phyloP scores from a whole-genome alignment of 495 filamentous ascomycete genomes.

The Penicillium macrosclerotiorum region DNA sequence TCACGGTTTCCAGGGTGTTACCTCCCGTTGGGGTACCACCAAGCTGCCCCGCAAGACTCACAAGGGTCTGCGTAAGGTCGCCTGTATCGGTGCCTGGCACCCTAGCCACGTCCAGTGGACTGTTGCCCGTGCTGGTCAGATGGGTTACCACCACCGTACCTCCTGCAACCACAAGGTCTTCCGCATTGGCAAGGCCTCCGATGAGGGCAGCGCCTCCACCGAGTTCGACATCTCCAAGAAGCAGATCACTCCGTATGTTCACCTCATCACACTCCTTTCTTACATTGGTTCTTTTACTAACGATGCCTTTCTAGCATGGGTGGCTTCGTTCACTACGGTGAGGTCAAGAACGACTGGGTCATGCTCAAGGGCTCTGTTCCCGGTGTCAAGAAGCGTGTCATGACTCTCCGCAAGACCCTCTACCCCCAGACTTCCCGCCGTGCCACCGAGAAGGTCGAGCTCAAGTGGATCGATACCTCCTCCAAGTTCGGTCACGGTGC shows the following conservation, averaged over 20 bases:
- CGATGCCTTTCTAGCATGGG: slow-evolving; percentile 64
- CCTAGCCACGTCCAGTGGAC: slow-evolving; percentile 99
- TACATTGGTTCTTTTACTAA: slow-evolving; percentile 28
- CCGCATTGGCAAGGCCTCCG: slow-evolving; percentile 88
- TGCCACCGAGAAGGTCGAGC: slow-evolving; percentile 96
- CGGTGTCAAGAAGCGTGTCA: slow-evolving; percentile 98
- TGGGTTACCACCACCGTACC: slow-evolving; percentile 99
- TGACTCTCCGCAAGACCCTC: slow-evolving; percentile 99
- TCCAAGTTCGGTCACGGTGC: slow-evolving; percentile 99
- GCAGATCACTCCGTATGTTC: slow-evolving; percentile 95
- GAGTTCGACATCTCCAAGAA: slow-evolving; percentile 98
- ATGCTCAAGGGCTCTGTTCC: slow-evolving; percentile 97
- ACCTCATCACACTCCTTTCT: neutral
- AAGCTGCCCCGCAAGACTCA: slow-evolving; percentile 99
- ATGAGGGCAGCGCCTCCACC: slow-evolving; percentile 88
- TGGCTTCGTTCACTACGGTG: slow-evolving; percentile 98
- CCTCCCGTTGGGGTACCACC: slow-evolving; percentile 98
- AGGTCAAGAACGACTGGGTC: slow-evolving; percentile 99
- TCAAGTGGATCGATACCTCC: slow-evolving; percentile 99
- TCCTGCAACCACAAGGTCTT: slow-evolving; percentile 99
- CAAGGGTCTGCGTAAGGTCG: slow-evolving; percentile 99
- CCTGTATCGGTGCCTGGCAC: slow-evolving; percentile 99
- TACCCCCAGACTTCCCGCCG: slow-evolving; percentile 94
- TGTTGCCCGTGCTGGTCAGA: slow-evolving; percentile 99
- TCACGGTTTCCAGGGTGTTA: slow-evolving; percentile 97